These are phyloP conservation scores for Phragmites australis DNA, from an alignment of 176 grass and related monocot species.

Conservation along the genomic window DNA sequence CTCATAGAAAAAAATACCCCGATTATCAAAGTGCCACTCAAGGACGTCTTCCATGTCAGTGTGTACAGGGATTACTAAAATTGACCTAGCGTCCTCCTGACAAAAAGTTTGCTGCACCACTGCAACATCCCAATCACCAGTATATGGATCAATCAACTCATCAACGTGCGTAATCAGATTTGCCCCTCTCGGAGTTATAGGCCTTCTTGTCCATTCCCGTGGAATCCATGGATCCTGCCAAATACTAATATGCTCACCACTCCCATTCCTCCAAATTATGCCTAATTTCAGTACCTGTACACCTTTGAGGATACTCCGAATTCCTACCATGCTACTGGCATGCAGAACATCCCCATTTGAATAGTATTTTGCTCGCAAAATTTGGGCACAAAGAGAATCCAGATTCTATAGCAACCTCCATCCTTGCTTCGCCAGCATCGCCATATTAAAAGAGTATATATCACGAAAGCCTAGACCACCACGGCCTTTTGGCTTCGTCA, in stretches of 20 bases:
- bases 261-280: neutral
- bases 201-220: neutral
- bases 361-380: neutral
- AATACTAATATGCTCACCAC: neutral
- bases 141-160: neutral
- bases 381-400: too few species aligned
- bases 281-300: neutral
- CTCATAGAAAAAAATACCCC: neutral
- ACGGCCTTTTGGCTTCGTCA: fast-evolving
- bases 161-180: fast-evolving
- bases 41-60: fast-evolving
- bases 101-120: neutral
- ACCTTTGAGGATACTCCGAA: neutral
- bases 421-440: neutral
- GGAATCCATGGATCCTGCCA: neutral
- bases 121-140: neutral
- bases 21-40: neutral
- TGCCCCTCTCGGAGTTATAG: neutral
- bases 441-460: neutral
- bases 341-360: neutral
- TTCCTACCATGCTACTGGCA: neutral
- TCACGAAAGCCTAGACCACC: neutral
- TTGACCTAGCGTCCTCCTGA: neutral
- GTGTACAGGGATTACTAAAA: neutral
- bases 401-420: neutral